Conservation (phyloP, 2,329 filamentous ascomycete genomes). For the Westerdykella ornata region DNA sequence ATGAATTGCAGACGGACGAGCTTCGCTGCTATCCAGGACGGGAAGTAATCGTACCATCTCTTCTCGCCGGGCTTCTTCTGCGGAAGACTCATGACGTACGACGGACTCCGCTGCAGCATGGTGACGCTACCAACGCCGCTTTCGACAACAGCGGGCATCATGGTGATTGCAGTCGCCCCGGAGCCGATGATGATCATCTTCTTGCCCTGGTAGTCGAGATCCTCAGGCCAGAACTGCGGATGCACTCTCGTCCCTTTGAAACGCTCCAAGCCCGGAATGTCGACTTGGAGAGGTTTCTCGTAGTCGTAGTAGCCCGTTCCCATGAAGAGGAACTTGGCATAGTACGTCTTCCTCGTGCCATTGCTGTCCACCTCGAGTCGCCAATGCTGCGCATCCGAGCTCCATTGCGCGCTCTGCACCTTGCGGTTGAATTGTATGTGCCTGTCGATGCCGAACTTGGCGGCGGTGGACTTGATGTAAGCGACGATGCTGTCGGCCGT, state of each 20-base stretch:
- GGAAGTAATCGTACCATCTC: constrained; percentile 34
- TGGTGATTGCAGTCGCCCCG: constrained; percentile 72
- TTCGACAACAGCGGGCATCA: constrained; percentile 63
- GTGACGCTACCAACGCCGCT: constrained; percentile 59
- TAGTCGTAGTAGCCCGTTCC: constrained; percentile 72
- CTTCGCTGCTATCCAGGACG: constrained; percentile 42
- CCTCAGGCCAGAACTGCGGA: constrained; percentile 70
- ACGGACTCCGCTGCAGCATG: constrained; percentile 74
- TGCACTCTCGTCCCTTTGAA: constrained; percentile 61
- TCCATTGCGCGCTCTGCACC: constrained; percentile 40
- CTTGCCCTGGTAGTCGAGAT: constrained; percentile 60
- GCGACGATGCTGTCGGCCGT: constrained; percentile 40
- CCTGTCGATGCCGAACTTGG: constrained; percentile 42
- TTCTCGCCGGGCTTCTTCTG: constrained; percentile 36
- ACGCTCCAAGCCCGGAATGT: constrained; percentile 60
- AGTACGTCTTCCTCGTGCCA: constrained; percentile 32
- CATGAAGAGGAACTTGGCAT: constrained; percentile 49
- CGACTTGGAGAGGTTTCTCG: constrained; percentile 51
- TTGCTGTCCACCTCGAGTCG: constrained; percentile 36
- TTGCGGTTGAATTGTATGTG: constrained; percentile 42
- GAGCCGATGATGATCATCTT: constrained; percentile 66
- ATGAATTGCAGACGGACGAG: constrained; percentile 49
- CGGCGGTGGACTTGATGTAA: constrained; percentile 41
- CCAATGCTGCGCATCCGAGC: constrained; percentile 46
- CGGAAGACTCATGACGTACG: constrained; percentile 51